Evolutionary conservation across 306 rosid species (phyloP), one percentile per base, ranked within the genome.

Genomic region (Malus asiatica): DNA sequence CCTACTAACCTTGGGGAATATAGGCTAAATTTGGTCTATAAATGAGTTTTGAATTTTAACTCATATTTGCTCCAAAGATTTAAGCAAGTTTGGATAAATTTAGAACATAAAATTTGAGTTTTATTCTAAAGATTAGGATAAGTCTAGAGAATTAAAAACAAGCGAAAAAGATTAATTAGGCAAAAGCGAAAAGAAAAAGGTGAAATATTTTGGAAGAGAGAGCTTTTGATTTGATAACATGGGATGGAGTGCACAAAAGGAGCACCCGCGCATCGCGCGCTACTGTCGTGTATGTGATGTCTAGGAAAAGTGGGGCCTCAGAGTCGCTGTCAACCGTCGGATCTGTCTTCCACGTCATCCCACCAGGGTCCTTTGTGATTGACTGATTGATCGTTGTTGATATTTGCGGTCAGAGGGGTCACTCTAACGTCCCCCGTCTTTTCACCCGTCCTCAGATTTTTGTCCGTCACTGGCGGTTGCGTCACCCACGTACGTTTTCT

Each of bases 181-280:
- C 27, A 35, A 19, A 19, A 66, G 27, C 4, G 11, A 68, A 45
- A 44, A 25, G 48, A 44, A 68, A 7, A 23, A 68, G 14, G 3
- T 42, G 1, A 67, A 67, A 66, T 18, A 38, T 38, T 38, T 38
- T 38, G 42, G 4, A 46, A 42, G 45, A 13, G 45, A 20, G 44
- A 10, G 22, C 20, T 38, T 14, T 62, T 27, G 52, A 72, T 55
- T 22, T 32, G 79, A 33, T 2, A 70, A 29, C 14, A 58, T 32
- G 79, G 42, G 68, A 58, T 23, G 77, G 42, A 68, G 62, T 60
- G 10, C 40, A 8, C 16, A 40, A 40, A 72, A 67, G 68, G 61
- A 66, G 79, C 90, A 80, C 97, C 98, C 98, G 97, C 83, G 86
- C 89, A 78, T 85, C 87, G 83, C 93, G 98, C 93, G 96, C 82